A percentile compares a stretch with the other conserved stretches of the same genome.
Conservation (phyloP, 2,329 filamentous ascomycete species). For the Chaetomiaceae sp. region DNA sequence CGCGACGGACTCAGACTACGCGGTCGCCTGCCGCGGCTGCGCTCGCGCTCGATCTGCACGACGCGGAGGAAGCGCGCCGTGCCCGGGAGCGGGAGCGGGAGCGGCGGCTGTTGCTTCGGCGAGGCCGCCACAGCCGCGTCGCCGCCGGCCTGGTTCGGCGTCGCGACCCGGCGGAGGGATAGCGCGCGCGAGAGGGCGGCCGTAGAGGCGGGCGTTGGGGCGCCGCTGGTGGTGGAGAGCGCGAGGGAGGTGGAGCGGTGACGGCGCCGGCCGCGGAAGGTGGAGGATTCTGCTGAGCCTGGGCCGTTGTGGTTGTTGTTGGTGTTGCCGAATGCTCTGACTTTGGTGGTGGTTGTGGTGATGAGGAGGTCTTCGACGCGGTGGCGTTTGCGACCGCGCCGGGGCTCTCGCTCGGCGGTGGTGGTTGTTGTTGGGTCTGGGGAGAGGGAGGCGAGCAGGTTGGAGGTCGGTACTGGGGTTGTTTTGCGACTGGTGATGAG, state of each 20-base stretch:
- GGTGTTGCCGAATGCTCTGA: conserved; percentile 14
- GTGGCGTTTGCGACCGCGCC: conserved; percentile 13
- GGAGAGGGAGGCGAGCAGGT: background rate
- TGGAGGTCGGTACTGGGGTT: background rate
- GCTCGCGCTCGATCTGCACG: conserved; percentile 28
- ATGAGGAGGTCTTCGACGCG: background rate
- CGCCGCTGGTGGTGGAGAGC: conserved; percentile 9
- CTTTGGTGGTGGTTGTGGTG: background rate
- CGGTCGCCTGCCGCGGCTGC: background rate
- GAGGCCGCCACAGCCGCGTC: no score
- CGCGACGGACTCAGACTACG: conserved; percentile 35
- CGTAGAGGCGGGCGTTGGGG: background rate
- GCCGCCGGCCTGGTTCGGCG: no score
- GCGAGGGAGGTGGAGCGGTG: conserved; percentile 33
- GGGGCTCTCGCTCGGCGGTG: background rate
- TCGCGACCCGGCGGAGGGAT: no score
- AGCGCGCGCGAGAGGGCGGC: no score
- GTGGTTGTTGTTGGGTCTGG: no score
- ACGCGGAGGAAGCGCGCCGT: conserved; percentile 28
- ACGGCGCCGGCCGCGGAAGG: conserved; percentile 36
- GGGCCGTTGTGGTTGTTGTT: conserved; percentile 17
- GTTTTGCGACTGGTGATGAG: background rate
- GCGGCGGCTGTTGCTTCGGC: conserved; percentile 4
- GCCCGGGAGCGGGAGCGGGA: conserved; percentile 28
- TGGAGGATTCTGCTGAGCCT: conserved; percentile 34